These are phyloP conservation scores for Coemansia sp. DNA, from an alignment of 192 early-diverging fungal species.

Conservation along the genomic window DNA sequence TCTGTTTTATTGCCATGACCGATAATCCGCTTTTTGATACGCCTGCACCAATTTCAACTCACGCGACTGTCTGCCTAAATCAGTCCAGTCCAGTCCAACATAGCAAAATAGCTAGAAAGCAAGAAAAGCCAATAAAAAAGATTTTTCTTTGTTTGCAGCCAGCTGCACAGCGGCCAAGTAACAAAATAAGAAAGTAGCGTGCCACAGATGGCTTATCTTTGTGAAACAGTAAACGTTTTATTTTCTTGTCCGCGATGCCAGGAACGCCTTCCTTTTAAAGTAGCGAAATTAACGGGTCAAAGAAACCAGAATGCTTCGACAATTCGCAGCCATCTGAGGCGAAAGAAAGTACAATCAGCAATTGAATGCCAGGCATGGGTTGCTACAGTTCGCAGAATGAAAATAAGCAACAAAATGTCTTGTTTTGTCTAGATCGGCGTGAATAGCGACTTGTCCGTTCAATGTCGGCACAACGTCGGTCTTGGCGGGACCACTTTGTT, in stretches of 20 bases:
- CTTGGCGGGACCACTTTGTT: neutral
- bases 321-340: neutral
- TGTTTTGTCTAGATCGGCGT: neutral
- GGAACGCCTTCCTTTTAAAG: conserved; percentile 1
- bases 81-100: too few species aligned
- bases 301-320: neutral
- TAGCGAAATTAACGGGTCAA: neutral
- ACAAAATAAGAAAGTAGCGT: too few species aligned
- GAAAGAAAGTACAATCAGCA: neutral
- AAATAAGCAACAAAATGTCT: neutral
- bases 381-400: neutral
- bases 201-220: conserved; percentile 8
- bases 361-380: neutral
- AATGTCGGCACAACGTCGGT: neutral
- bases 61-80: neutral
- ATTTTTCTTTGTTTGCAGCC: too few species aligned
- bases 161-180: too few species aligned
- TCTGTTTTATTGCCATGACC: too few species aligned
- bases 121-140: too few species aligned
- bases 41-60: neutral
- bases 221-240: neutral
- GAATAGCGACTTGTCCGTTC: neutral
- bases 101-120: too few species aligned
- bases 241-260: neutral
- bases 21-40: too few species aligned